Conservation (phyloP, 2,329 filamentous ascomycete species). For the Byssothecium circinans region DNA sequence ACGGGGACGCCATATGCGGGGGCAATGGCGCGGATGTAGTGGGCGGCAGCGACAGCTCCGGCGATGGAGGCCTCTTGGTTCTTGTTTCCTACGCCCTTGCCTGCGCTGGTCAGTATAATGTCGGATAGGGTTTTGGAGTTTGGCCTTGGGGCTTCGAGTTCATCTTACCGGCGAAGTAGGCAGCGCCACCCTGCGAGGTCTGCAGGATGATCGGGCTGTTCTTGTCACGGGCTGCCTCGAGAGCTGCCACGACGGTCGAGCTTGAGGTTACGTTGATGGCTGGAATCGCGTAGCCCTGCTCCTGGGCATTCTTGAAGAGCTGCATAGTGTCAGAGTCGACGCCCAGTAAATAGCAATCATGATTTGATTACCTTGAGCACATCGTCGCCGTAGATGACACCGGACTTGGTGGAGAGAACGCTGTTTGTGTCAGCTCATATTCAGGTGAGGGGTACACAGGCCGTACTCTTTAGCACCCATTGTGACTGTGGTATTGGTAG, state of each 20-base stretch:
- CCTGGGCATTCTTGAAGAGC: constrained; percentile 88
- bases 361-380: constrained; percentile 46
- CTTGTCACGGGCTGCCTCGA: constrained; percentile 91
- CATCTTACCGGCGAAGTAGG: constrained; percentile 78
- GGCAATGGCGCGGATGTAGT: constrained; percentile 89
- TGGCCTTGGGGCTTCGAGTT: not conserved
- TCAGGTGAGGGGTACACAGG: not conserved
- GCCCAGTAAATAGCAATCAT: not conserved
- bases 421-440: constrained; percentile 6
- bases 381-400: constrained; percentile 66
- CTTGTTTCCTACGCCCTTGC: constrained; percentile 46
- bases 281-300: constrained; percentile 61
- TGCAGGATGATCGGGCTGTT: constrained; percentile 93
- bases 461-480: constrained; percentile 28
- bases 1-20: constrained; percentile 80
- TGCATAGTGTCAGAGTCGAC: constrained; percentile 13
- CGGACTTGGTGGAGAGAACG: constrained; percentile 62
- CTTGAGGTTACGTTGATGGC: constrained; percentile 72
- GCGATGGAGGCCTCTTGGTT: constrained; percentile 86
- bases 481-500: constrained; percentile 8
- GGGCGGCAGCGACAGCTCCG: constrained; percentile 78
- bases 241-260: constrained; percentile 74
- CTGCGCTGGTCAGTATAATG: constrained; percentile 36
- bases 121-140: not conserved
- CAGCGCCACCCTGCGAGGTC: constrained; percentile 72